Base-by-base conservation (phyloP, 2,329 filamentous ascomycete genomes). In the Beauveria sp. region DNA sequence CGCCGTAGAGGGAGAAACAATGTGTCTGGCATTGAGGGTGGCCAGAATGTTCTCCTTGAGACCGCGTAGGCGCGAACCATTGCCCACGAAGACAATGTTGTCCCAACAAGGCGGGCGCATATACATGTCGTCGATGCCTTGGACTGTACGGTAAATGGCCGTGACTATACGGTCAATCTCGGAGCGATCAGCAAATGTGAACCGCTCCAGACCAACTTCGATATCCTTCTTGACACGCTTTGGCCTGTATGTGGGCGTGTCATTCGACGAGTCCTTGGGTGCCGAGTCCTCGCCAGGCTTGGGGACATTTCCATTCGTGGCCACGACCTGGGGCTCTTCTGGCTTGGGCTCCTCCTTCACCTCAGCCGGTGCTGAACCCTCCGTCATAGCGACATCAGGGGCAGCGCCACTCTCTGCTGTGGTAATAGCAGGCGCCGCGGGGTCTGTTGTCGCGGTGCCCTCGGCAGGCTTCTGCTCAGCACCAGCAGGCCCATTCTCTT, bases 91-190 rank as follows among this genome's bases (percentile, higher is more conserved):
- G 67, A 96, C 88, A 58, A 99, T 76, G 64, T 89, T 90, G 69
- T 98, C 93, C 95, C 95, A 99, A 65, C 96, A 88, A 42, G 89
- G 83, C 42, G 90, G 88, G 50, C 95, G 87, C 79, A 92, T 93
- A 69, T 89, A 88, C 66, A 91, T 86, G 65, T 96, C 92, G 51
- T 91, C 87, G 26, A 96, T 90, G 42, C 87, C 85, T 67, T 93
- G 88, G 58, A 98, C 86, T 1, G 91, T 88, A 62, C 88, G 86
- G 74, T 96, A 92, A 66, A 98, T 88, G 45, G 90, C 86, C 60
- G 88, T 88, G 26, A 90, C 90, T 65, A 99, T 91, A 61, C 86
- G 86, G 70, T 96, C 91, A 49, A 98, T 83, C 61, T 96, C 86
- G 3, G 80, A 82, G 60, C 88, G 87, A 64, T 85, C 80, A 1